Base-by-base conservation (phyloP, 2,329 filamentous ascomycete species). In the Epichloe scottii region DNA sequence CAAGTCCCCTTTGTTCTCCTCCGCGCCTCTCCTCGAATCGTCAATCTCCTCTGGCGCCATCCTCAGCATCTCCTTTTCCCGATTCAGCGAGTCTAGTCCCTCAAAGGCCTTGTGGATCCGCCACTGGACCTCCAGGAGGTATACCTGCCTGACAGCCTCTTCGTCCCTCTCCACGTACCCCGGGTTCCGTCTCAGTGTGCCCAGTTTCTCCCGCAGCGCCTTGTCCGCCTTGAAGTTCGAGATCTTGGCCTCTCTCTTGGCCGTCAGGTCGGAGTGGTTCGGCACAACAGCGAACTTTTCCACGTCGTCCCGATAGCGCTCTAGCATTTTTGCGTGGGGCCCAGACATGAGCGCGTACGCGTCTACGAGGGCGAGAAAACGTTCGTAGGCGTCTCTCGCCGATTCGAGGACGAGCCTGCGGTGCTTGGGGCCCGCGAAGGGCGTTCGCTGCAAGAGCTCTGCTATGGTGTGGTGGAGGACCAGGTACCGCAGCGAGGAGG, bases 161-260 rank as follows among this genome's bases (percentile, higher is more conserved):
- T 98, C 93, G 60, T 97, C 93, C 12, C 81, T 68, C 10, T 77
- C 72, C 44, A 80, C 77, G 53, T 85, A 70, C 56, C 69, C 60
- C 41, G 71, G 71, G 41, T 74, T 69, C 37, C 62, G 62, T 49
- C 68, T 66, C 59, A 76, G 66, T 38, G 63, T 65, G 66, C 89
- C 87, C n/a, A 97, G 74, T 65, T 85, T 90, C 57, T 82, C 76
- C 67, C 88, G 89, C 53, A 98, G 69, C 55, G 85, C 82, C 66
- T 93, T 95, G 66, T 97, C 93, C 48, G 87, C 79, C 60, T 81
- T 83, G 68, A 89, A 96, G 54, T 86, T 82, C 43, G 81, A 78
- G 58, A 98, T 95, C 69, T 97, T 98, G 45, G 82, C 81, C 51
- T 90, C 84, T 58, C 93, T 78, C 55, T 85, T 78, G 33, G 81